A percentile compares a stretch with the other conserved stretches of the same genome.
Conservation (phyloP, 352 stramenopile species). For the Phytophthora boehmeriae region DNA sequence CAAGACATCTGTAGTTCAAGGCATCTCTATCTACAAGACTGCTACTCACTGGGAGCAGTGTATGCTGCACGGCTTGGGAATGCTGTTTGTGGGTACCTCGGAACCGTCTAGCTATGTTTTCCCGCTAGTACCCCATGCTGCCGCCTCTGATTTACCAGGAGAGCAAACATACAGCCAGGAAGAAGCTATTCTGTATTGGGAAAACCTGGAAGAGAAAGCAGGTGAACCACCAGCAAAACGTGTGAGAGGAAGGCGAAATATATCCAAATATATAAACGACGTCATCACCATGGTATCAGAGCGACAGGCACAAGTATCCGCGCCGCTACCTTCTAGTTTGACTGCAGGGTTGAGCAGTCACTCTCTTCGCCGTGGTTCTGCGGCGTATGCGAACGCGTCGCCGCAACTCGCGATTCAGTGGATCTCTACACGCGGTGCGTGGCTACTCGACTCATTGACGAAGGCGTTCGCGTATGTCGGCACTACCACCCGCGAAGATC, state of each 20-base stretch:
- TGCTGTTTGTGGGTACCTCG: not conserved
- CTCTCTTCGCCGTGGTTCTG: conserved; percentile 5
- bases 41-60: conserved; percentile 6
- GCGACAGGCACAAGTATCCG: too few relatives aligned
- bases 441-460: conserved; percentile 2
- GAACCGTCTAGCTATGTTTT: too few relatives aligned
- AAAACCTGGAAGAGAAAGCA: not conserved
- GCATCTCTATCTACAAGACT: conserved; percentile 11
- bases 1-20: conserved; percentile 14
- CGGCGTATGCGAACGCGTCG: conserved; percentile 11
- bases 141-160: too few relatives aligned
- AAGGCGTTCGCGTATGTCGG: conserved; percentile 10
- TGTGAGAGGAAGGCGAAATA: conserved; percentile 5
- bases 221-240: conserved; percentile 7
- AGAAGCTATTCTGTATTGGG: too few relatives aligned
- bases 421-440: conserved; percentile 1
- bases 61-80: conserved; percentile 3
- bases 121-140: too few relatives aligned
- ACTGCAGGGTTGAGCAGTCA: too few relatives aligned
- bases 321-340: too few relatives aligned
- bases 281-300: too few relatives aligned
- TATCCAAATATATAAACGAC: too few relatives aligned
- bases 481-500: too few relatives aligned
- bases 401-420: conserved; percentile 12
- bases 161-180: too few relatives aligned